Evolutionary conservation across 2,329 filamentous ascomycete genomes (phyloP), one percentile per base, ranked within the genome.

Genomic region (Botrytis fragariae): DNA sequence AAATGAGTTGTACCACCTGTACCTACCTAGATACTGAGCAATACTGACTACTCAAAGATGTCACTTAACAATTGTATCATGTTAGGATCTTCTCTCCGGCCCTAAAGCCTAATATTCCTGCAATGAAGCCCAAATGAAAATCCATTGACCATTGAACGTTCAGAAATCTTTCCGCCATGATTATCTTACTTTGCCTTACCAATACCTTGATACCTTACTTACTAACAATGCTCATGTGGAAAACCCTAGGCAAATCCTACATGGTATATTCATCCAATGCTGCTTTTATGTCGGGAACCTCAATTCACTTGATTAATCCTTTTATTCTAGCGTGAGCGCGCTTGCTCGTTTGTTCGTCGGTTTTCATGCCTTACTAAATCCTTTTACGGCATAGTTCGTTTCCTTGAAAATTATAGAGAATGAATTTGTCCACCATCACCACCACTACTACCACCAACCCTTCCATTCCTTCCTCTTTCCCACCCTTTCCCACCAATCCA

Each of bases 341-440:
- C 81, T 83, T 83, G 81, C 80, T 83, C 79, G 75, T 79, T 78
- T 80, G 77, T 76, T 72, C 77, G 16, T 73, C 54, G n/a, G 29
- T 67, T 67, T 67, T 42, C 68, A 54, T n/a, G 74, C 73, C 74
- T 77, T 74, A 69, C 75, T 68, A 51, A 25, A 59, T 29, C 37
- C 65, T 65, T 60, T 71, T 69, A 72, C 69, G 73, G 69, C 68
- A 64, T 73, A 74, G 64, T 61, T 59, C 64, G 60, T 63, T 29
- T 71, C 29, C 71, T 72, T 65, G 63, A 74, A 69, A 73, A 54
- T 72, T 59, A 42, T 63, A 71, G 35, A 48, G 39, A 74, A 45
- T 69, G 54, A 63, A 64, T 32, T 70, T 45, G 67, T 51, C 45
- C 65, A 59, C n/a, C 20, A 25, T 12, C 37, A 67, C 48, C 25